Conservation (phyloP, 2,329 filamentous ascomycete genomes). For the Pseudogymnoascus sp. region DNA sequence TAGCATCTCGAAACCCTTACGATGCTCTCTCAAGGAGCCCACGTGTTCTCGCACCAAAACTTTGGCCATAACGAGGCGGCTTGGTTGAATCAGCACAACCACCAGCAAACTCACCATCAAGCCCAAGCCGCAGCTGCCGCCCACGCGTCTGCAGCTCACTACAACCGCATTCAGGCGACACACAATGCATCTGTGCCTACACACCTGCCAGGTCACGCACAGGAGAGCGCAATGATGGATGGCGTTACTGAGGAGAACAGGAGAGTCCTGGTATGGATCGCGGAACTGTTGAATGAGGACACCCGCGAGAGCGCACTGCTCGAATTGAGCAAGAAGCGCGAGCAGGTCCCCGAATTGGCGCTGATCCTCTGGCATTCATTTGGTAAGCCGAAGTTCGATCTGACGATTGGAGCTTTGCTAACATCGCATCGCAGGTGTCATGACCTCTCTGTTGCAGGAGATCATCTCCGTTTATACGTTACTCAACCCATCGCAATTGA, state of each 20-base stretch:
- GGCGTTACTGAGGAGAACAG: constrained; percentile 82
- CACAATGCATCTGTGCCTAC: constrained; percentile 38
- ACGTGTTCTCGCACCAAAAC: constrained; percentile 58
- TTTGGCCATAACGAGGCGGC: constrained; percentile 47
- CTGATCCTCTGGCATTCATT: constrained; percentile 98
- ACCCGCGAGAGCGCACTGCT: constrained; percentile 86
- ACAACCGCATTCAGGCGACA: constrained; percentile 64
- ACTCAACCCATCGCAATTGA: constrained; percentile 92
- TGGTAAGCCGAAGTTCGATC: constrained; percentile 49
- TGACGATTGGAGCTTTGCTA: constrained; percentile 13
- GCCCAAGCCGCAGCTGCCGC: constrained; percentile 31
- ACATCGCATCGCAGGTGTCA: constrained; percentile 61
- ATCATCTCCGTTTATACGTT: constrained; percentile 98
- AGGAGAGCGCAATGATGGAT: constrained; percentile 54
- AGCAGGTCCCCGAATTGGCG: constrained; percentile 93
- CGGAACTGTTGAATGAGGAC: constrained; percentile 79
- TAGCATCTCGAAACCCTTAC: constrained; percentile 15
- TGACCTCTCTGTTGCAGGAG: constrained; percentile 95
- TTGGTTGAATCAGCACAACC: constrained; percentile 53
- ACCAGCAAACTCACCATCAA: constrained; percentile 34
- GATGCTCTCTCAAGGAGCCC: constrained; percentile 51
- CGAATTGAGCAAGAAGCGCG: constrained; percentile 96
- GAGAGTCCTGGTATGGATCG: constrained; percentile 86
- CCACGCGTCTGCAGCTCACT: constrained; percentile 42
- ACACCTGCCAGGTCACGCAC: constrained; percentile 35